Evolutionary conservation across 306 rosid species (phyloP).

Genomic region (Acacia acuminata): DNA sequence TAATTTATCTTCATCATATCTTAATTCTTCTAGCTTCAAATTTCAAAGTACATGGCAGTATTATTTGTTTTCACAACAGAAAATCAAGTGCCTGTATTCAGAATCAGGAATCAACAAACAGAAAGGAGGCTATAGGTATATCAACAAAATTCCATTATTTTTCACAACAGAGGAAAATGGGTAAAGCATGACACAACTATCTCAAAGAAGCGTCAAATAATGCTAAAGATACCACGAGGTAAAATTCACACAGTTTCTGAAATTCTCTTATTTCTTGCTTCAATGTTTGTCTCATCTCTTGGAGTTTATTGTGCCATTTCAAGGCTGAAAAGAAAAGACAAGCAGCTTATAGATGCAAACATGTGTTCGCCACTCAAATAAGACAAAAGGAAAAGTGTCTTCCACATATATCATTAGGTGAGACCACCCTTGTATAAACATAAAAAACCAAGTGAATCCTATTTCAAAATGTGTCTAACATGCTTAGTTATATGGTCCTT

Average conservation of each 20-base stretch:
- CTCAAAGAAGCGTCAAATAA: slow-evolving; percentile 25
- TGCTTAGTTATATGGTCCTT: background rate
- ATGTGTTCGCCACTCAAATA: slow-evolving; percentile 87
- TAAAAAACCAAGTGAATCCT: background rate
- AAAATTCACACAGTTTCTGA: slow-evolving; percentile 44
- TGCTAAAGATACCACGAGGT: background rate
- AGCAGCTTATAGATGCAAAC: slow-evolving; percentile 85
- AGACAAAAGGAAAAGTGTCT: slow-evolving; percentile 62
- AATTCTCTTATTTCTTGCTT: slow-evolving; percentile 64
- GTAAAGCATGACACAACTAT: slow-evolving; percentile 29
- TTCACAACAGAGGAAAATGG: slow-evolving; percentile 15
- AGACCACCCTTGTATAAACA: slow-evolving; percentile 74
- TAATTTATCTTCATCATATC: background rate
- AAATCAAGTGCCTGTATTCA: background rate
- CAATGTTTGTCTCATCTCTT: slow-evolving; percentile 79
- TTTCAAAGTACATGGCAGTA: background rate
- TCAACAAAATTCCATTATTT: background rate
- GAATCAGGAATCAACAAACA: no score
- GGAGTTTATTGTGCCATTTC: slow-evolving; percentile 90
- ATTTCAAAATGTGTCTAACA: background rate
- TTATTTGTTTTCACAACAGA: background rate
- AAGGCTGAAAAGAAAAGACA: slow-evolving; percentile 62
- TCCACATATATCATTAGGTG: slow-evolving; percentile 77
- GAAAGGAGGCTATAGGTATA: background rate
- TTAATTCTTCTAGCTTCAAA: background rate